Evolutionary conservation across 441 rosid species (phyloP), one percentile per base, ranked within the genome.

Genomic region (Viola pubescens): DNA sequence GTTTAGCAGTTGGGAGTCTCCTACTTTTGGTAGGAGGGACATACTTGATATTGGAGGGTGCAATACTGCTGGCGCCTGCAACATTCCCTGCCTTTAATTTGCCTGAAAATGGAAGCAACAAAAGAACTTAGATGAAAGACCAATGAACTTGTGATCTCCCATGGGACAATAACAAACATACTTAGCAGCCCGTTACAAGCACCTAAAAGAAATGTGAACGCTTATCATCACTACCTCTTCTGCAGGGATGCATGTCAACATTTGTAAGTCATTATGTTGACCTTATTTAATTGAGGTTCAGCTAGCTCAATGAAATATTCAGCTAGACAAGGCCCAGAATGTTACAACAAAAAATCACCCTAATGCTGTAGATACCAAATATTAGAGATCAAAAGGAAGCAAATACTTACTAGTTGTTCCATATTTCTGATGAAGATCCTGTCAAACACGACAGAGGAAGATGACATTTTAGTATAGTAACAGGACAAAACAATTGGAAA

Each of bases 351-450:
- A 0, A 26, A 26, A 26, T 26, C 34, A 26, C 34, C 34, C 34
- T 26, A 1, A 26, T 26, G 34, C 34, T 26, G 34, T 26, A 26
- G 34, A 26, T 26, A 26, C 2, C 38, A 12, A 56, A 50, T 52
- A 62, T 47, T 34, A 40, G 19, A 56, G 50, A 9, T 46, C 43
- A 6, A 50, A 61, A 7, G 47, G 58, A 57, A 47, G 48, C 9
- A 46, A 56, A 63, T 67, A 63, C 82, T 79, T 75, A 94, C 99
- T 75, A 14, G 56, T 58, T 67, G 75, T 72, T 69, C 70, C 81
- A 74, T 75, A 64, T 74, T 85, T 94, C 79, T 84, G 94, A 70
- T 83, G 79, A 65, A 88, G 77, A 76, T 91, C 98, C 99, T 94
- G 79, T 52, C 61, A 67, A 72, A 70, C 53, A 66, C 47, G 6